phyloP scores from a whole-genome alignment of 192 early-diverging fungal species.

The Coemansia sp. region DNA sequence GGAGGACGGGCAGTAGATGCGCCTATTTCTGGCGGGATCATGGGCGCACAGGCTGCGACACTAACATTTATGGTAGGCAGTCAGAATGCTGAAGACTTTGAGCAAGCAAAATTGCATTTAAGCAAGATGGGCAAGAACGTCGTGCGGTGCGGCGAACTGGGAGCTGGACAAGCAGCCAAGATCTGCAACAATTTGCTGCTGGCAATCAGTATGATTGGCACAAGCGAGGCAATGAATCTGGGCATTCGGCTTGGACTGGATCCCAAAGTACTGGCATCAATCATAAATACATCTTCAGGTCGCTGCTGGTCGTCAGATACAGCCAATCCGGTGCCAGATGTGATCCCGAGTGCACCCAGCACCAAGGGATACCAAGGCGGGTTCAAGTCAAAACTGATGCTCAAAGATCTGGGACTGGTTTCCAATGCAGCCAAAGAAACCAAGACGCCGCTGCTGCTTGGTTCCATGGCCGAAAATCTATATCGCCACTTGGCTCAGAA shows the following conservation, averaged over 20 bases:
- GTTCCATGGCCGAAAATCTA: slow-evolving; percentile 74
- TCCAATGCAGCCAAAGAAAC: slow-evolving; percentile 85
- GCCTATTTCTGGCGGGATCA: slow-evolving; percentile 92
- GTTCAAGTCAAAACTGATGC: slow-evolving; percentile 85
- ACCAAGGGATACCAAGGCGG: slow-evolving; percentile 81
- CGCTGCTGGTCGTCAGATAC: slow-evolving; percentile 92
- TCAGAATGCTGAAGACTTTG: slow-evolving; percentile 57
- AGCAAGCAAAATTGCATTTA: slow-evolving; percentile 60
- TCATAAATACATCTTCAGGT: slow-evolving; percentile 87
- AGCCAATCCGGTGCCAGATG: slow-evolving; percentile 85
- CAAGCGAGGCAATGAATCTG: slow-evolving; percentile 89
- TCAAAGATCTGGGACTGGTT: slow-evolving; percentile 90
- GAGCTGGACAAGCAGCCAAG: slow-evolving; percentile 89
- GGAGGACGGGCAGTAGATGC: slow-evolving; percentile 78
- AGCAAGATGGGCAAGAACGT: slow-evolving; percentile 87
- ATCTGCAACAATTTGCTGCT: slow-evolving; percentile 98
- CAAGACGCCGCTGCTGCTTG: slow-evolving; percentile 68
- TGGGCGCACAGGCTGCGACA: slow-evolving; percentile 83
- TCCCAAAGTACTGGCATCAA: slow-evolving; percentile 73
- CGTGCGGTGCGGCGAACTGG: slow-evolving; percentile 77
- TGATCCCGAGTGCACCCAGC: slow-evolving; percentile 75
- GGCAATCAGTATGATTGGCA: slow-evolving; percentile 91
- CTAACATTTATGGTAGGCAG: slow-evolving; percentile 97
- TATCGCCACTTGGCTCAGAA: slow-evolving; percentile 73
- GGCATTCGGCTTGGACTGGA: slow-evolving; percentile 87